Evolutionary conservation across 805 yeast species (phyloP), one percentile per base, ranked within the genome.

Genomic region (Saccharomyces cerevisiae): DNA sequence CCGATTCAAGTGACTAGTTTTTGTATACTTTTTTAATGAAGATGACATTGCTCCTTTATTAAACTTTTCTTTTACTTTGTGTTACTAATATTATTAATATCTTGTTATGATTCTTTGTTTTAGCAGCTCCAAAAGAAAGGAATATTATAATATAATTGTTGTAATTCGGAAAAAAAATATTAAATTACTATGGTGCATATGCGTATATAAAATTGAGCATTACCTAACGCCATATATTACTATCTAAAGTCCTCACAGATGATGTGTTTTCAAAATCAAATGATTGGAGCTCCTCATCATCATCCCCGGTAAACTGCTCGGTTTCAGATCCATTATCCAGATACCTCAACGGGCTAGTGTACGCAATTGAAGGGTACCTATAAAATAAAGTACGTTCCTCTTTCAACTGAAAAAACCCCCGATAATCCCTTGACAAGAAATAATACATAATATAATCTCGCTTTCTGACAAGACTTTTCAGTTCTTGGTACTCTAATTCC

Each of bases 1-100:
- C 81, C 11, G 87, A 82, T 64, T 60, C 76, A 9, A 66, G 64
- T 36, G 70, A 66, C 26, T 72, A 51, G 53, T 21, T 27, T 22
- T 4, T 49, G 29, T 31, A 1, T 9, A 28, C 22, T 29, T 49
- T 31, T 49, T 49, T 41, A 32, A 48, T 28, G 29, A 48, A 27
- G n/a, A 28, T 27, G n/a, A 48, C 28, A 24, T 46, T n/a, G 48
- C 48, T 46, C 22, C 6, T 46, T 46, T n/a, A 9, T 3, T 3
- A 11, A 46, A 26, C 6, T 17, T 22, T 22, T 14, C 10, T 24
- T 9, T 22, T 46, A 8, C 4, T 46, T 46, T 24, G 10, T 46
- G 22, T 22, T 24, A 26, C 24, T 46, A 26, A 46, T 46, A 11
- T 22, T 24, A 26, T 46, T 46, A 26, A 46, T 46, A 11, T 46